Evolutionary conservation across 2,329 filamentous ascomycete species (phyloP).

Genomic region (Hymenotorrendiella dingleyae): DNA sequence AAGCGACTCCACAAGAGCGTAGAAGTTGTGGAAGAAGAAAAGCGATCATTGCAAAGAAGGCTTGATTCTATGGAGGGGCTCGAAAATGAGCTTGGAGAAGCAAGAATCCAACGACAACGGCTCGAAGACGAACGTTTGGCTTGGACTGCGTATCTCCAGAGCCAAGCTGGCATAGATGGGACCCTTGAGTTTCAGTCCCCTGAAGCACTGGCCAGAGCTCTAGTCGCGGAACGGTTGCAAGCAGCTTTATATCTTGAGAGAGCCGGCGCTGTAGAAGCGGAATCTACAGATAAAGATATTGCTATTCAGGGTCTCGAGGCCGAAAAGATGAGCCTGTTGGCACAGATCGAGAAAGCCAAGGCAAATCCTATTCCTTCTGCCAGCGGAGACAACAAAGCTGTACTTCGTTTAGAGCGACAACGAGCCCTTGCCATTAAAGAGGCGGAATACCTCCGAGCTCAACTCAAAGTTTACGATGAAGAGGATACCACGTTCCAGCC

Average conservation of each 20-base stretch:
- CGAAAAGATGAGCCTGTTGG: constrained; percentile 58
- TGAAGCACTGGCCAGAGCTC: constrained; percentile 76
- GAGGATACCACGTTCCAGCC: constrained; percentile 85
- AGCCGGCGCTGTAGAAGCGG: constrained; percentile 71
- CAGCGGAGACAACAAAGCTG: constrained; percentile 55
- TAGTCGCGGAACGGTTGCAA: constrained; percentile 76
- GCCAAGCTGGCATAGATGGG: constrained; percentile 53
- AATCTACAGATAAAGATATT: constrained; percentile 70
- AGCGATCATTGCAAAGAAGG: constrained; percentile 72
- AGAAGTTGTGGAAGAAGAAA: constrained; percentile 92
- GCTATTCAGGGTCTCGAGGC: constrained; percentile 66
- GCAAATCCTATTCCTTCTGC: constrained; percentile 37
- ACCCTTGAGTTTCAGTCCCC: constrained; percentile 77
- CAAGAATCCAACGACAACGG: constrained; percentile 74
- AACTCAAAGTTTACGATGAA: constrained; percentile 80
- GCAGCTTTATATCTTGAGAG: constrained; percentile 74
- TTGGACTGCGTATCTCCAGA: constrained; percentile 82
- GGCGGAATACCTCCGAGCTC: constrained; percentile 86
- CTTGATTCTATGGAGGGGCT: constrained; percentile 69
- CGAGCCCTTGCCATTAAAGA: constrained; percentile 83
- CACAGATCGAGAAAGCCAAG: constrained; percentile 67
- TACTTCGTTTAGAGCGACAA: constrained; percentile 76
- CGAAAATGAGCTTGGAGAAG: constrained; percentile 71
- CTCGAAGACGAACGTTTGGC: constrained; percentile 82
- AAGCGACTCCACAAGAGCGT: constrained; percentile 80